Evolutionary conservation across 768 basidiomycete species (phyloP), one percentile per base, ranked within the genome.

Genomic region (Boletellus emodensis): DNA sequence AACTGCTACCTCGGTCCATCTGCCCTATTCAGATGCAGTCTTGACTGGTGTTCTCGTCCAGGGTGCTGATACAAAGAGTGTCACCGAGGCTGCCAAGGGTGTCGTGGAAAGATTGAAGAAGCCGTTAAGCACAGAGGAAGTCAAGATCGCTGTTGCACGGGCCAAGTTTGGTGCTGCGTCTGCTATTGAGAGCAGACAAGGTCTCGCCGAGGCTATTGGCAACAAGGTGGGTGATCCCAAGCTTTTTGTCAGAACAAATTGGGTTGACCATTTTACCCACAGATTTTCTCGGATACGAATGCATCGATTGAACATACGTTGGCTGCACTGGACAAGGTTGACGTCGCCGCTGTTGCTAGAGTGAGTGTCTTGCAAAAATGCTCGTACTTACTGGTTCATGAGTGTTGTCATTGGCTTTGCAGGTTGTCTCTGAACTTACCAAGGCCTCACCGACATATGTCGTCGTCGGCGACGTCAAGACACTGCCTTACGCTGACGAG

Each of bases 1-100:
- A 1, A 78, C 78, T 22, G 87, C 87, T 48, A 78, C 85, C 65
- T 70, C 85, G 11, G 82, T 96, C 46, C 81, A 90, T 63, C 75
- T 94, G 12, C 85, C 88, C 13, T 98, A 98, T 73, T 90, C 93
- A 14, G 95, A 98, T 64, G 94, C 93, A 4, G 76, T 87, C 7
- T 77, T 99, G 44, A 83, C 95, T 52, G 94, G 94, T 51, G 70
- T 96, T 49, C 70, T 91, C 46, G 74, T 97, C 33, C 83, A 89
- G 64, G 91, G 83, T 6, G 66, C 75, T 34, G 85, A 84, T 20
- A 65, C 77, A 2, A 74, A 76, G 39, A 80, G 74, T 46, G 84
- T 91, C 40, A 82, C 77, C 58, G 79, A 83, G 49, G 89, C 84
- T 18, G 81, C 79, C 15, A 82, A 82, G 69, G 75, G 74, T n/a